phyloP scores from a whole-genome alignment of 768 basidiomycete genomes.

The Russula foetens region DNA sequence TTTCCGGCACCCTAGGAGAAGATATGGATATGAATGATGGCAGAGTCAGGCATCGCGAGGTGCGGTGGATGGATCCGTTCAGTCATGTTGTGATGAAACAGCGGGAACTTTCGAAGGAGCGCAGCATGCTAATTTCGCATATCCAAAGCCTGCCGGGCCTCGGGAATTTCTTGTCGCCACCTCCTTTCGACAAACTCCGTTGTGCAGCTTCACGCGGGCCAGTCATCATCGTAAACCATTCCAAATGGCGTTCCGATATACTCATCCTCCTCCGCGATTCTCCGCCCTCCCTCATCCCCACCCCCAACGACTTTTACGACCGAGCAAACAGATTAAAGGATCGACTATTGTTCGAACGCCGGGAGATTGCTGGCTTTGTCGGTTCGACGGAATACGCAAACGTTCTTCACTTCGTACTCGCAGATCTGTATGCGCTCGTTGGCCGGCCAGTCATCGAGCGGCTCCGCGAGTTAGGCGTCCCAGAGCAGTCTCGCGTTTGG shows the following conservation, averaged over 20 bases:
- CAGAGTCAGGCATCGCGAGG: neutral
- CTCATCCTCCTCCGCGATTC: neutral
- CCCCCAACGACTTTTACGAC: neutral
- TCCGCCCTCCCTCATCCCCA: neutral
- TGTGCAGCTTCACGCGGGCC: neutral
- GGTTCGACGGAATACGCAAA: neutral
- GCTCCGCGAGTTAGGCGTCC: neutral
- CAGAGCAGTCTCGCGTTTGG: conserved; percentile 4
- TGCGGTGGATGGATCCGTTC: neutral
- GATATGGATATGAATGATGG: neutral
- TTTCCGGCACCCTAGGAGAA: neutral
- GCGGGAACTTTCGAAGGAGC: neutral
- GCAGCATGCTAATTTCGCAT: neutral
- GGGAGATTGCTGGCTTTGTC: neutral
- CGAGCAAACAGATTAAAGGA: neutral
- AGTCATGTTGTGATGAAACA: neutral
- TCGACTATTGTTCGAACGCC: neutral
- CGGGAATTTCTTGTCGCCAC: neutral
- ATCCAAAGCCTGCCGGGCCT: neutral
- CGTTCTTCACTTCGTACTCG: neutral
- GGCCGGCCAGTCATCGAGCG: neutral
- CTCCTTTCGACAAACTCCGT: neutral
- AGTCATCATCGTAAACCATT: conserved; percentile 8
- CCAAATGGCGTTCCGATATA: conserved; percentile 4
- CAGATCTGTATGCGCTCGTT: neutral